Evolutionary conservation across 176 grass and related monocot genomes (phyloP).

Genomic region (Paspalum vaginatum): DNA sequence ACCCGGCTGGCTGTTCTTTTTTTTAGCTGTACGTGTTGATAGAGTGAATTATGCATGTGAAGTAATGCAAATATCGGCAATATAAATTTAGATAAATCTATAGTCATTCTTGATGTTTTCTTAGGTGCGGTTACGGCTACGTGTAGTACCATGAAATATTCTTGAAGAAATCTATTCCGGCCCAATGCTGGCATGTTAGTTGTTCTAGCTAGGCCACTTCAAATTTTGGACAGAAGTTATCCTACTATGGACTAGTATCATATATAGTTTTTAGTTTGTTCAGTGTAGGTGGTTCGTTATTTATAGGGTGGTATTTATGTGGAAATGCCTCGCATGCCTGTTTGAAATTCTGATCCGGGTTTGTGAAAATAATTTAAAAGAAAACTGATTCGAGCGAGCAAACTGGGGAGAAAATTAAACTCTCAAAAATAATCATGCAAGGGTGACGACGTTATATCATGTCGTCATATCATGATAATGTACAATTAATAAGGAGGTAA

Average conservation of each 20-base stretch:
- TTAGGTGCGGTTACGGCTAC: not conserved
- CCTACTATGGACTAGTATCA: too few species aligned
- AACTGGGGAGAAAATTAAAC: not conserved
- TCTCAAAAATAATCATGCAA: not conserved
- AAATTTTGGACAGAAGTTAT: not conserved
- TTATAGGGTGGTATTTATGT: not conserved
- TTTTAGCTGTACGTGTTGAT: too few species aligned
- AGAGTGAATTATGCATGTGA: not conserved
- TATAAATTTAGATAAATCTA: not conserved
- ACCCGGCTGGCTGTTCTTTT: not conserved
- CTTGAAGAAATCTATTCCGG: too few species aligned
- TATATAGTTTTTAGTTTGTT: not conserved
- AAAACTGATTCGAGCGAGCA: not conserved
- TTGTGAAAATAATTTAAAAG: not conserved
- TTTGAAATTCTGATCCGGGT: not conserved
- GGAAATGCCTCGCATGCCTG: not conserved
- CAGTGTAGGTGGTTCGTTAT: not conserved
- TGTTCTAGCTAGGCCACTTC: not conserved
- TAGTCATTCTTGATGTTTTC: not conserved
- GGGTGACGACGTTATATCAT: not conserved
- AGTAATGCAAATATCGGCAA: not conserved
- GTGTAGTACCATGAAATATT: not conserved
- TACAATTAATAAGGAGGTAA: not conserved
- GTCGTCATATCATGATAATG: slow-evolving; percentile 4
- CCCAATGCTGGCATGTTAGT: too few species aligned